phyloP scores from a whole-genome alignment of 306 rosid genomes.

The Quercus bicolor region DNA sequence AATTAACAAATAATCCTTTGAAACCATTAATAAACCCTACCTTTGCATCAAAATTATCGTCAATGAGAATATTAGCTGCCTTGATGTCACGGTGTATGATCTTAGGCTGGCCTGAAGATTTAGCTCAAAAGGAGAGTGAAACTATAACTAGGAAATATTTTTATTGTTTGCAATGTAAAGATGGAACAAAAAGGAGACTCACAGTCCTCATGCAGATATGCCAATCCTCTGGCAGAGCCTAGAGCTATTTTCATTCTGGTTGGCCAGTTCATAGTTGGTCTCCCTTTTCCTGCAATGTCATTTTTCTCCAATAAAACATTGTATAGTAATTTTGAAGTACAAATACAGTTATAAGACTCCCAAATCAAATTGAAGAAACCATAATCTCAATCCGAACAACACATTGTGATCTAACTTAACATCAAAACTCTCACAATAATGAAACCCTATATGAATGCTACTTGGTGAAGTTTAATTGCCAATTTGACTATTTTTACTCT shows the following conservation, averaged over 20 bases:
- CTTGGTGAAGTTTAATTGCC: neutral
- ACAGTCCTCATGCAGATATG: constrained; percentile 48
- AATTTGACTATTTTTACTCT: neutral
- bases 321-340: neutral
- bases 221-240: constrained; percentile 44
- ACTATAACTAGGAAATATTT: neutral
- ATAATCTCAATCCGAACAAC: neutral
- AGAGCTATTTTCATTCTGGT: constrained; percentile 36
- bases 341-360: neutral
- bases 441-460: neutral
- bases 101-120: constrained; percentile 39
- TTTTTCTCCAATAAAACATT: neutral
- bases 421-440: neutral
- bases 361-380: neutral
- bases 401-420: neutral
- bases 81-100: constrained; percentile 46
- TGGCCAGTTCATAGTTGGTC: constrained; percentile 31
- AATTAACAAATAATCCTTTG: neutral
- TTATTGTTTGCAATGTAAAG: neutral
- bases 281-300: constrained; percentile 28
- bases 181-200: constrained; percentile 1
- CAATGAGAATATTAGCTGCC: constrained; percentile 39
- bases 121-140: constrained; percentile 10
- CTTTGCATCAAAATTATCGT: constrained; percentile 35
- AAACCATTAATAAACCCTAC: constrained; percentile 10